These are phyloP conservation scores for Aspergillus jensenii DNA, from an alignment of 2,329 filamentous ascomycete species.

Conservation along the genomic window DNA sequence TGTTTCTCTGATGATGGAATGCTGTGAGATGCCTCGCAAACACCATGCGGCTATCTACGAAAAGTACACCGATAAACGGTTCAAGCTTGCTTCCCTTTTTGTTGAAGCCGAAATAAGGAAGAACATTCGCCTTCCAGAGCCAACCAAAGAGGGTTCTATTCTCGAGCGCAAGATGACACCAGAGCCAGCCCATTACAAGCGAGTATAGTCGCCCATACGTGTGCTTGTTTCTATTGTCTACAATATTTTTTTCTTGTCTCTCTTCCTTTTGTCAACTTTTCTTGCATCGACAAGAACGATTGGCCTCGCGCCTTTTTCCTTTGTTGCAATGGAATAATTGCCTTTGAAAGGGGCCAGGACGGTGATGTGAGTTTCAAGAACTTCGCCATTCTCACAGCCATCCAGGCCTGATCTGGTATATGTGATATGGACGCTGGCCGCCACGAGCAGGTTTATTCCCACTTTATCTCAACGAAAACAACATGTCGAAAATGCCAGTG, in stretches of 20 bases:
- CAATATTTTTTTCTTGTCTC: constrained; percentile 10
- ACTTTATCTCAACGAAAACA: background rate
- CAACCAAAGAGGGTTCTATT: constrained; percentile 17
- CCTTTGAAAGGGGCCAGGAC: background rate
- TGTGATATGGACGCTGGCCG: background rate
- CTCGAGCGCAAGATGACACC: constrained; percentile 12
- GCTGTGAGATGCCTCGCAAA: constrained; percentile 74
- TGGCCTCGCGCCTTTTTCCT: constrained; percentile 5
- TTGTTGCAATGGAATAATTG: constrained; percentile 7
- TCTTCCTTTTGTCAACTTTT: constrained; percentile 7
- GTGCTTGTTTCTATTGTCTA: constrained; percentile 7
- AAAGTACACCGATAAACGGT: constrained; percentile 86
- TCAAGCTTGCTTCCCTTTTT: constrained; percentile 78
- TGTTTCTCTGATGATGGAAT: constrained; percentile 77
- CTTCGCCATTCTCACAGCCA: background rate
- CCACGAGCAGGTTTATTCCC: background rate
- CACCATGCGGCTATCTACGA: constrained; percentile 88
- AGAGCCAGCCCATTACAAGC: constrained; percentile 22
- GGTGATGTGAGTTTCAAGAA: background rate
- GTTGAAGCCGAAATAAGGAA: constrained; percentile 72
- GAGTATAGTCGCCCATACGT: constrained; percentile 13
- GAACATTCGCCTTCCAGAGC: constrained; percentile 54
- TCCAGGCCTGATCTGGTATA: background rate
- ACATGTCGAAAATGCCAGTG: background rate
- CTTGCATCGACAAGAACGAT: background rate